Evolutionary conservation across 768 basidiomycete genomes (phyloP).

Genomic region (Saitozyma podzolica): DNA sequence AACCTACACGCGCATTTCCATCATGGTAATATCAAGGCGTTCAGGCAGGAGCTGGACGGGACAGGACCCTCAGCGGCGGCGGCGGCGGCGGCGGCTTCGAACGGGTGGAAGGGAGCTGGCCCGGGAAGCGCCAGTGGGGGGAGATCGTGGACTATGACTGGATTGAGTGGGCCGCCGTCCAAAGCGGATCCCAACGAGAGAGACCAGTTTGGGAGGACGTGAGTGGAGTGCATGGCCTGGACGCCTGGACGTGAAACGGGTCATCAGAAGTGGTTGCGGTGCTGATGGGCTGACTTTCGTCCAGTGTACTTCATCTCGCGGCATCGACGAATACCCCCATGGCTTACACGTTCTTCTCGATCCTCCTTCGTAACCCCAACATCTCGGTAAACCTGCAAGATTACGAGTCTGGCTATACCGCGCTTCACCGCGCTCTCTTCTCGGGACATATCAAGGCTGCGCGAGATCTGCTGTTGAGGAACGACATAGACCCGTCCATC

Average conservation of each 20-base stretch:
- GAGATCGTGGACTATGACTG: conserved; percentile 39
- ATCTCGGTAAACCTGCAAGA: conserved; percentile 80
- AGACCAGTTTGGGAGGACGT: conserved; percentile 49
- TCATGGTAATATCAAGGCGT: conserved; percentile 47
- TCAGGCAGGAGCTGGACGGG: conserved; percentile 45
- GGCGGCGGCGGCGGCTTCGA: conserved; percentile 2
- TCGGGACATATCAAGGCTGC: conserved; percentile 63
- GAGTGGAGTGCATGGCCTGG: conserved; percentile 12
- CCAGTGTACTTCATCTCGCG: conserved; percentile 79
- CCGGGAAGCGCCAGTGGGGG: conserved; percentile 34
- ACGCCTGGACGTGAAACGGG: neutral
- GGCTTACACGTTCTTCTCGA: conserved; percentile 73
- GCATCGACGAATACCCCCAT: conserved; percentile 64
- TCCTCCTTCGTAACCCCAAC: conserved; percentile 71
- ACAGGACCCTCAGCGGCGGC: conserved; percentile 2
- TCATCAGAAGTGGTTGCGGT: neutral
- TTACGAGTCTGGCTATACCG: conserved; percentile 83
- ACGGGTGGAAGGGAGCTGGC: conserved; percentile 6
- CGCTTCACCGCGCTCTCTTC: conserved; percentile 84
- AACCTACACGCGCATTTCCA: conserved; percentile 47
- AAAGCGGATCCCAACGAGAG: conserved; percentile 52
- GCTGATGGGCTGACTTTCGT: conserved; percentile 19
- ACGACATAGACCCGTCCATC: conserved; percentile 68
- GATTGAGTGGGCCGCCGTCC: conserved; percentile 12
- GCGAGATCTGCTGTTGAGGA: conserved; percentile 69